Percentiles rank a stretch among this genome's conserved stretches.
These are phyloP conservation scores for Tetrahymena malaccensis DNA, from an alignment of 73 alveolate genomes.

Conservation along the genomic window DNA sequence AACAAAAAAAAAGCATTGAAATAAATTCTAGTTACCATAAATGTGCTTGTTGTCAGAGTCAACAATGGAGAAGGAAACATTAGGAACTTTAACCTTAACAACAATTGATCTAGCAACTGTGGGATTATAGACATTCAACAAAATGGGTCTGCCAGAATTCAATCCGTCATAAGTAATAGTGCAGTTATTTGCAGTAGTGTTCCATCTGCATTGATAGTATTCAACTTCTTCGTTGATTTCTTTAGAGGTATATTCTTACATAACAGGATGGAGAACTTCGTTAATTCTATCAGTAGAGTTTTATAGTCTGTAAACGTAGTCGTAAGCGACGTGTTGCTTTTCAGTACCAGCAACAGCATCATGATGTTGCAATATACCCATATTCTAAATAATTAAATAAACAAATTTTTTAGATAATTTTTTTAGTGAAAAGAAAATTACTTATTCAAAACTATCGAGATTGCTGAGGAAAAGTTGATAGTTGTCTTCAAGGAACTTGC, in stretches of 20 bases:
- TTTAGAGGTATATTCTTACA: slow-evolving; percentile 5
- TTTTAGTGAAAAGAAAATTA: not conserved
- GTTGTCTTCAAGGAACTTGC: not conserved
- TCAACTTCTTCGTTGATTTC: slow-evolving; percentile 10
- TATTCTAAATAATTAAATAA: not conserved
- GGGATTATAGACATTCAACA: slow-evolving; percentile 5
- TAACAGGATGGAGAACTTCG: slow-evolving; percentile 9
- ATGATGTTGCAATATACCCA: slow-evolving; percentile 66
- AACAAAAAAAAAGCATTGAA: no score
- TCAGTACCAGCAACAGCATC: slow-evolving; percentile 94
- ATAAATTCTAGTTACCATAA: not conserved
- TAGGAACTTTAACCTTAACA: slow-evolving; percentile 23
- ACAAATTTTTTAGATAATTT: not conserved
- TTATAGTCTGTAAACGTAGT: slow-evolving; percentile 43
- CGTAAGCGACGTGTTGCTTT: slow-evolving; percentile 69
- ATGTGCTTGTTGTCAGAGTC: slow-evolving; percentile 8
- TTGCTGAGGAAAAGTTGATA: not conserved
- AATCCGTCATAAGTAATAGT: slow-evolving; percentile 3
- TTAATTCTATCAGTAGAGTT: slow-evolving; percentile 1
- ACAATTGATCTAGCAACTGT: not conserved
- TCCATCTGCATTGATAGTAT: slow-evolving; percentile 16
- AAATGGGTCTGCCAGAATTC: not conserved
- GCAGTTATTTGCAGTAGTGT: slow-evolving; percentile 8
- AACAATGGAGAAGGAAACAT: not conserved
- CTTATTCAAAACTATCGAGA: not conserved